Base-by-base conservation (phyloP, 306 rosid species). In the Citrullus colocynthis region DNA sequence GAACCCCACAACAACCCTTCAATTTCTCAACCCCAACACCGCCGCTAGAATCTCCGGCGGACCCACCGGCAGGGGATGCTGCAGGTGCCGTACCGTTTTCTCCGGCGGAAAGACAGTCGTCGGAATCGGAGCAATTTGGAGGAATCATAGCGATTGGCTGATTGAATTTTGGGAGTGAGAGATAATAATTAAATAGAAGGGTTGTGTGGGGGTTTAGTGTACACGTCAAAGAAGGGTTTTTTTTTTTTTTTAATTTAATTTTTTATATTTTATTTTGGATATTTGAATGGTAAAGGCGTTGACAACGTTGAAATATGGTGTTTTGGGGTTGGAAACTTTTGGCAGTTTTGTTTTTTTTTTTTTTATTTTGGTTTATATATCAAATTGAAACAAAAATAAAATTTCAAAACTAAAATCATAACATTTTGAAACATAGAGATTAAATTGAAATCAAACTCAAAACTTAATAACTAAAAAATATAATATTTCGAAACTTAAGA, bases 1-100 rank as follows among this genome's bases (percentile, higher is more conserved):
- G 81, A 3, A 88, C 89, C 13, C 59, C 76, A 58, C 28, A 54
- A 55, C 24, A 54, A 9, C 71, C 37, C 66, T 64, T 36, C 42
- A 13, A 15, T 58, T 11, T 28, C 32, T 8, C 52, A 24, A 3
- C 16, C 17, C 63, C 10, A 4, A 9, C 37, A 51, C 52, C 20
- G 61, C 28, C 16, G 76, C 77, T 24, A 6, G 24, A 64, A 16
- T 67, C 74, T 20, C 34, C 74, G 17, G 32, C 9, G 10, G 54
- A 65, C 3, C 15, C 72, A 64, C 14, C 24, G 8, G 4, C 70
- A 21, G 44, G 4, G 20, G 44, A 1, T 6, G 45, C 6, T 3
- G 48, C 72, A 36, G 48, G 9, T 4, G 5, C 54, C 16, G 57
- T 52, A 16, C 8, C n/a, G 9, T 2, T 67, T 18, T 32, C 5